phyloP scores from a whole-genome alignment of 202 grass and related monocot species.

The Panicum virgatum region DNA sequence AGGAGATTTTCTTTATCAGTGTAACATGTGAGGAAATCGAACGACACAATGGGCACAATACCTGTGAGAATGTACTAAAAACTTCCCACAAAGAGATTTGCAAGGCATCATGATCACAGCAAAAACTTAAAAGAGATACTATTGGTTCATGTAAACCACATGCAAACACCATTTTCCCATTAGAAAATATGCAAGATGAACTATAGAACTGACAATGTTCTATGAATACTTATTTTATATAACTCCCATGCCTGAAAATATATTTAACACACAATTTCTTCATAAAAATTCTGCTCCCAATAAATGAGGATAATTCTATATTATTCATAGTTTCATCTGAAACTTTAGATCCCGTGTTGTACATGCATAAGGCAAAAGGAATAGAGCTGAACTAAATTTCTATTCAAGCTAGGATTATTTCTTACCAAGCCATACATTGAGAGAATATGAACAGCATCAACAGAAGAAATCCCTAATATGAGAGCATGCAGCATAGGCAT shows the following conservation, averaged over 20 bases:
- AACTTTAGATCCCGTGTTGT: not conserved
- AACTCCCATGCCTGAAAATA: not conserved
- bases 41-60: too few relatives aligned
- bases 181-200: not conserved
- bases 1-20: not conserved
- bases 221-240: not conserved
- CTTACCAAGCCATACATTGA: slow-evolving; percentile 85
- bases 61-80: not conserved
- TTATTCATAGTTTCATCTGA: not conserved
- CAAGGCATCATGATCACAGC: not conserved
- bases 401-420: slow-evolving; percentile 18
- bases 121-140: not conserved
- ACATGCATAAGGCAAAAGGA: not conserved
- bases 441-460: slow-evolving; percentile 79
- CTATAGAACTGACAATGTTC: not conserved
- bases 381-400: not conserved
- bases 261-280: not conserved
- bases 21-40: too few relatives aligned
- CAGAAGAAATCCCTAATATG: slow-evolving; percentile 57
- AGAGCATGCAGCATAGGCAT: slow-evolving; percentile 69
- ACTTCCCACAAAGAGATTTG: not conserved
- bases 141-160: not conserved
- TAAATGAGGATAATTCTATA: not conserved
- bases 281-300: not conserved
- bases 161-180: not conserved